Conservation (phyloP, 345 rosid genomes). For the Acer campestre region DNA sequence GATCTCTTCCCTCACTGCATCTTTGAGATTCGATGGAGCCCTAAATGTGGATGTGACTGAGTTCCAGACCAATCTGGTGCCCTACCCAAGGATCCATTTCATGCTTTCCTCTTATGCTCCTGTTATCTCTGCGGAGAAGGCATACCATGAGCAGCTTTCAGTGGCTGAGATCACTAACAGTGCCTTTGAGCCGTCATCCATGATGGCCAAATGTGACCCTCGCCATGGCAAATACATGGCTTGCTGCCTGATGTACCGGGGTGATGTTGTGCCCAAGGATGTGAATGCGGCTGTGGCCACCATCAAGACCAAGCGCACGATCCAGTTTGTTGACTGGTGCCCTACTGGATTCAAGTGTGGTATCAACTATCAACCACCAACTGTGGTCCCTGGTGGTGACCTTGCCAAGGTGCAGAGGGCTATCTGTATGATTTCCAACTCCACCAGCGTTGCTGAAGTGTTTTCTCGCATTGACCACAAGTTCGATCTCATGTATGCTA, state of each 20-base stretch:
- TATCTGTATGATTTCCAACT: slow-evolving; percentile 67
- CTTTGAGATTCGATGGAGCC: slow-evolving; percentile 66
- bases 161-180: slow-evolving; percentile 68
- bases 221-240: slow-evolving; percentile 76
- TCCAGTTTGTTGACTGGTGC: slow-evolving; percentile 62
- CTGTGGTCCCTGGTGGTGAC: slow-evolving; percentile 64
- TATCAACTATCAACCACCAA: slow-evolving; percentile 67
- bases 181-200: slow-evolving; percentile 60
- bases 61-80: slow-evolving; percentile 67
- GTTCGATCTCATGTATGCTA: slow-evolving; percentile 62
- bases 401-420: slow-evolving; percentile 68
- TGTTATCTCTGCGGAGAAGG: slow-evolving; percentile 59
- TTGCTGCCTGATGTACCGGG: slow-evolving; percentile 61
- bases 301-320: slow-evolving; percentile 61
- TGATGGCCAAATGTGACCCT: slow-evolving; percentile 68
- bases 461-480: slow-evolving; percentile 60
- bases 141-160: slow-evolving; percentile 59
- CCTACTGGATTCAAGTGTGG: slow-evolving; percentile 65
- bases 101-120: slow-evolving; percentile 70
- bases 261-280: slow-evolving; percentile 65
- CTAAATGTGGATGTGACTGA: slow-evolving; percentile 64
- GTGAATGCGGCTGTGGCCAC: slow-evolving; percentile 62
- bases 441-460: slow-evolving; percentile 61
- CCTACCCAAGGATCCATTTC: slow-evolving; percentile 65
- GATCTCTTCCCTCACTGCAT: slow-evolving; percentile 62